Evolutionary conservation across 208 protist species (phyloP).

Genomic region (Crithidia thermophila): DNA sequence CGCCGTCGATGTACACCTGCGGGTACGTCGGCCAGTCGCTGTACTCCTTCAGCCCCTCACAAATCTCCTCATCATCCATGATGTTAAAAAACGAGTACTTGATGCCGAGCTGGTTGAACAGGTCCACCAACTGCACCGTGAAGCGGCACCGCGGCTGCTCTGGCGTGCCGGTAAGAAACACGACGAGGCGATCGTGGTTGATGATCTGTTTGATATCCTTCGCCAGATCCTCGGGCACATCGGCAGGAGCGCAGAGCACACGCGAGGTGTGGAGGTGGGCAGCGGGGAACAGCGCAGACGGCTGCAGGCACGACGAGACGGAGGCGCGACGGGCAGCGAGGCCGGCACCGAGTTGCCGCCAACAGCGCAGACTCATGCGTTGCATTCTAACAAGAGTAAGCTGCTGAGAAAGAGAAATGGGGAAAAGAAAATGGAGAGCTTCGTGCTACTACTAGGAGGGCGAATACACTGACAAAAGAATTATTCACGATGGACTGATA

Average conservation of each 20-base stretch:
- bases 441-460: no score
- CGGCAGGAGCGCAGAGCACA: slow-evolving; percentile 34
- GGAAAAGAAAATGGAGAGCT: not conserved
- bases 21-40: slow-evolving; percentile 95
- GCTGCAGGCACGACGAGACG: not conserved
- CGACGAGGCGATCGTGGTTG: slow-evolving; percentile 68
- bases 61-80: slow-evolving; percentile 86
- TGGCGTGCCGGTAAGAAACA: slow-evolving; percentile 93
- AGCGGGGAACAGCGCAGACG: slow-evolving; percentile 5
- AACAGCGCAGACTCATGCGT: no score
- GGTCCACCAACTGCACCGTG: slow-evolving; percentile 78
- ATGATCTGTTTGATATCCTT: slow-evolving; percentile 74
- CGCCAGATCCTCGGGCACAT: slow-evolving; percentile 63
- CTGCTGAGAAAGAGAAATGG: not conserved
- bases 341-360: no score
- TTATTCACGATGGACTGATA: no score
- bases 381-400: no score
- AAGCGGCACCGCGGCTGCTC: slow-evolving; percentile 89
- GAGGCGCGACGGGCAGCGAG: no score
- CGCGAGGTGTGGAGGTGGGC: slow-evolving; percentile 28
- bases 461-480: no score
- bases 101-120: slow-evolving; percentile 75
- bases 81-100: slow-evolving; percentile 92
- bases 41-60: slow-evolving; percentile 90
- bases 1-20: slow-evolving; percentile 91